Evolutionary conservation across 371 early-diverging fungal species (phyloP).

Genomic region (Batkoa obscura): DNA sequence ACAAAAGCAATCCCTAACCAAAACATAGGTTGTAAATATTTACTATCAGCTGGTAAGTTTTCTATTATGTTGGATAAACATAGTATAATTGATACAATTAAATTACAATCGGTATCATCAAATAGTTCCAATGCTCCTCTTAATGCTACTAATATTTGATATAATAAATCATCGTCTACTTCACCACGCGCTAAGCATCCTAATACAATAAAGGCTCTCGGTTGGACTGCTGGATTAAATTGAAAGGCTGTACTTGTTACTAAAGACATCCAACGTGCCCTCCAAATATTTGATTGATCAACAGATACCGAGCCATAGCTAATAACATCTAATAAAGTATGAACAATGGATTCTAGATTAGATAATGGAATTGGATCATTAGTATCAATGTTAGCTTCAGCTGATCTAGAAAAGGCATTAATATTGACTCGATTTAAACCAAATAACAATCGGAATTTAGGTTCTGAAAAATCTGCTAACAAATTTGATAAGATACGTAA

Average conservation of each 20-base stretch:
- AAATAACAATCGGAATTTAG: slow-evolving; percentile 57
- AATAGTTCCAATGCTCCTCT: slow-evolving; percentile 66
- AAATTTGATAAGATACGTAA: slow-evolving; percentile 32
- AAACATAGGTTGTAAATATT: slow-evolving; percentile 61
- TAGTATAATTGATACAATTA: slow-evolving; percentile 69
- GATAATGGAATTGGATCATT: slow-evolving; percentile 46
- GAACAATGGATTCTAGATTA: slow-evolving; percentile 61
- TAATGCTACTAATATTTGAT: slow-evolving; percentile 72
- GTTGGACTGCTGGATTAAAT: slow-evolving; percentile 81
- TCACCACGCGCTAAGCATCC: slow-evolving; percentile 75
- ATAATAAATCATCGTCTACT: slow-evolving; percentile 68
- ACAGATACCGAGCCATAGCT: slow-evolving; percentile 42
- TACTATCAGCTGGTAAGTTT: slow-evolving; percentile 56
- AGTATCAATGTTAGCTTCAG: slow-evolving; percentile 40
- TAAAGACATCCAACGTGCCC: slow-evolving; percentile 79
- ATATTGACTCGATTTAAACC: slow-evolving; percentile 49
- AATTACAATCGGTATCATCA: slow-evolving; percentile 52
- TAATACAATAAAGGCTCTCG: slow-evolving; percentile 77
- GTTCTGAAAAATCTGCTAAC: slow-evolving; percentile 51
- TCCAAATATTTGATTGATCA: slow-evolving; percentile 61
- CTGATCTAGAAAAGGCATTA: slow-evolving; percentile 42
- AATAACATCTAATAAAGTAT: slow-evolving; percentile 59
- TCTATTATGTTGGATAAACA: slow-evolving; percentile 72
- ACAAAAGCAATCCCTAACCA: slow-evolving; percentile 77
- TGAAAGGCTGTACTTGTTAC: slow-evolving; percentile 83